These are phyloP conservation scores for Meira miltonrushii DNA, from an alignment of 1,284 basidiomycete species.

Conservation along the genomic window DNA sequence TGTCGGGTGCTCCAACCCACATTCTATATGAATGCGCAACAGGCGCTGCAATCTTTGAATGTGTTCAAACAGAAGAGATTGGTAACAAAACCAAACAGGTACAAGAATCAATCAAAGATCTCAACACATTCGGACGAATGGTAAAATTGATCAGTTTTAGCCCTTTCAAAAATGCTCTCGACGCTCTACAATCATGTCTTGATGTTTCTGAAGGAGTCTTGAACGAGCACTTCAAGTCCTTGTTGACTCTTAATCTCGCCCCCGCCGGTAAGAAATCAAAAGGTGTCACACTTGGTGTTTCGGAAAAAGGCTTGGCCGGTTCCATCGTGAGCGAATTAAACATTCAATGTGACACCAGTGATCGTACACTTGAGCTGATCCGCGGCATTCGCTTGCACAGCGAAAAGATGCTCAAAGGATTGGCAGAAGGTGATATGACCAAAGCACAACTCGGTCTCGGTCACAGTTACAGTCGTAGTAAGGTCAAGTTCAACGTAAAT, in stretches of 20 bases:
- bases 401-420: constrained; percentile 74
- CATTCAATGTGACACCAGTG: constrained; percentile 82
- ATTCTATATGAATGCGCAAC: constrained; percentile 91
- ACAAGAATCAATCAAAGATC: constrained; percentile 66
- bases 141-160: constrained; percentile 84
- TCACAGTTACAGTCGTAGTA: constrained; percentile 94
- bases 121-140: constrained; percentile 90
- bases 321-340: constrained; percentile 73
- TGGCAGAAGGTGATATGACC: constrained; percentile 72
- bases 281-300: constrained; percentile 73
- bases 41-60: constrained; percentile 90
- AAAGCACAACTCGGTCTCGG: constrained; percentile 87
- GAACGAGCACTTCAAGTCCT: constrained; percentile 76
- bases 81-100: constrained; percentile 74
- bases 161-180: constrained; percentile 90
- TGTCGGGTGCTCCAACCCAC: constrained; percentile 58
- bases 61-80: constrained; percentile 82
- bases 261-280: constrained; percentile 71
- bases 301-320: constrained; percentile 72
- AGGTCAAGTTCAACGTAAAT: constrained; percentile 97
- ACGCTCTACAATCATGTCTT: constrained; percentile 93
- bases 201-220: constrained; percentile 92
- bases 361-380: constrained; percentile 78
- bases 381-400: constrained; percentile 91
- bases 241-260: constrained; percentile 82